Evolutionary conservation across 2,329 filamentous ascomycete species (phyloP), one percentile per base, ranked within the genome.

Genomic region (Pseudogymnoascus sp.): DNA sequence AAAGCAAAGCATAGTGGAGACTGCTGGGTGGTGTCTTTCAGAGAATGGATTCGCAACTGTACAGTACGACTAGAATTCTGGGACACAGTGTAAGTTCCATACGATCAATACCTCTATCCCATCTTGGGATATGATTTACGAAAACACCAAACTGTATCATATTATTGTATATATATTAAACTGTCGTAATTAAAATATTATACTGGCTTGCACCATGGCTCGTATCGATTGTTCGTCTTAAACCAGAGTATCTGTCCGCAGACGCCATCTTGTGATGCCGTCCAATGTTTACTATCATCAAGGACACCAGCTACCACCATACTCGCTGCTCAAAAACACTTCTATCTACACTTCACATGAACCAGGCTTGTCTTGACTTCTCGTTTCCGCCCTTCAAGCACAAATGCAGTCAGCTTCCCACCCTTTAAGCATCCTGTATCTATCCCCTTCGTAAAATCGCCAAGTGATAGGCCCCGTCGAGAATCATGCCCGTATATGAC

Each of bases 401-500:
- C 80, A 64, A 96, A 75, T 1, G 90, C 93, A 0, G 89, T 91
- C 67, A 99, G 78, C 66, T 85, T 80, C 1, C 86, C 87, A 9
- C 92, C 93, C 66, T 83, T 84, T 2, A 91, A 86, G 73, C 95
- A 97, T 0, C 87, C 88, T 0, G 89, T 90, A 75, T 97, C 95
- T 56, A 97, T 79, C 0, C 95, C 95, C 71, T 92, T 90, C 3
- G 88, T 90, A 75, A 90, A 96, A 59, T 82, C 80, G 60, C 84
- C 75, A 16, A 88, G 75, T 70, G 83, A 82, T 25, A 96, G 81
- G 0, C 91, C 92, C 2, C 77, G 77, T 70, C 87, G 87, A 21
- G 91, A 84, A 73, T 97, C 91, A 73, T 97, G 93, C 4, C 93
- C 93, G 75, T 96, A 97, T 63, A 96, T 82, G 42, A 96, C 88